A percentile compares a stretch with the other conserved stretches of the same genome.
phyloP scores from a whole-genome alignment of 345 rosid species.

The Abelmoschus esculentus region DNA sequence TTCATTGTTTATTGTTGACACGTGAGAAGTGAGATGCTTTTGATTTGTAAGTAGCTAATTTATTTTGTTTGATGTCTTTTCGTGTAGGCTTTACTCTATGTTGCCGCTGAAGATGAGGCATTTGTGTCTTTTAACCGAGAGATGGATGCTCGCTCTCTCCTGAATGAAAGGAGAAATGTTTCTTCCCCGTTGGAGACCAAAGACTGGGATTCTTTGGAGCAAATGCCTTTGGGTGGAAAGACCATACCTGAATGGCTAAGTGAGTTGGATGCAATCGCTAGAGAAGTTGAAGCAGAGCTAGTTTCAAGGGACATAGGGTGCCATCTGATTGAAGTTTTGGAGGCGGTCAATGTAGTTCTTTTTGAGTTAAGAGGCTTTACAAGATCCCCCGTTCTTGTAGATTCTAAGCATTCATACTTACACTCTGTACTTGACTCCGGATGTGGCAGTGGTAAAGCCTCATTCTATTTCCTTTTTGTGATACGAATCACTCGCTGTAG shows the following conservation, averaged over 20 bases:
- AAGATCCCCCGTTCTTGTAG: constrained; percentile 59
- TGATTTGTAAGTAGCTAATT: constrained; percentile 7
- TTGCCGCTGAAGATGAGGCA: constrained; percentile 94
- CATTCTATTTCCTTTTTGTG: constrained; percentile 16
- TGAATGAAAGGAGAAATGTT: constrained; percentile 40
- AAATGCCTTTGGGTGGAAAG: constrained; percentile 61
- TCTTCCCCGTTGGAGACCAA: constrained; percentile 24
- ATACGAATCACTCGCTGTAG: background rate
- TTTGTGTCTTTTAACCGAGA: constrained; percentile 48
- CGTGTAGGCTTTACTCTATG: constrained; percentile 58
- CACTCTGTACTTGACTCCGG: constrained; percentile 65
- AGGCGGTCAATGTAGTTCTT: constrained; percentile 76
- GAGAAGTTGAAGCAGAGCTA: constrained; percentile 79
- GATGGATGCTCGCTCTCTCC: constrained; percentile 45
- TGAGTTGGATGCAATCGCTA: constrained; percentile 56
- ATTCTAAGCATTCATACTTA: constrained; percentile 61
- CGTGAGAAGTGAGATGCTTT: background rate
- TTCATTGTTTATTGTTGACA: background rate
- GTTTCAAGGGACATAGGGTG: constrained; percentile 76
- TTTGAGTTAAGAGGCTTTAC: constrained; percentile 72
- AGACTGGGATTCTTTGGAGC: constrained; percentile 42
- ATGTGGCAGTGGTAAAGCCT: constrained; percentile 68
- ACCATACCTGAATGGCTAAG: constrained; percentile 53
- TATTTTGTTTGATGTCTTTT: constrained; percentile 12
- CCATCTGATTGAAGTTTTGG: constrained; percentile 67